These are phyloP conservation scores for Candida peoriensis DNA, from an alignment of 805 yeast species.

Conservation along the genomic window DNA sequence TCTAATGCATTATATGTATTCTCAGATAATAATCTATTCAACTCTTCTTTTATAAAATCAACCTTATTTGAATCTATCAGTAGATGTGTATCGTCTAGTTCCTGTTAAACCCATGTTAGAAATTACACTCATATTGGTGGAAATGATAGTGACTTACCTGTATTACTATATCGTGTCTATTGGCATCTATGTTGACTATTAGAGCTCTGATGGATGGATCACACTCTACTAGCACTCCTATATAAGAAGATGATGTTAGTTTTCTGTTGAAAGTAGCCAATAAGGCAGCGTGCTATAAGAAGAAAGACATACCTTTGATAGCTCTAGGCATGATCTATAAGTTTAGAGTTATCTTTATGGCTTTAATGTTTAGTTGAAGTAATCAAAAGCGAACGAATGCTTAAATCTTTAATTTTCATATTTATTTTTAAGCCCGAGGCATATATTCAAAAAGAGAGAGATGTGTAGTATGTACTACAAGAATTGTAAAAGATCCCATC, in stretches of 20 bases:
- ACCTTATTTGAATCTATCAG: constrained; percentile 76
- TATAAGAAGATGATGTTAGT: constrained; percentile 18
- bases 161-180: constrained; percentile 64
- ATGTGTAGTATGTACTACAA: no score
- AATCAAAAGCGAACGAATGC: no score
- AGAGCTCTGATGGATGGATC: constrained; percentile 93
- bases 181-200: constrained; percentile 75
- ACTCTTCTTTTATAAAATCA: constrained; percentile 68
- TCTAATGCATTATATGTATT: constrained; percentile 83
- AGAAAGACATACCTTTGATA: constrained; percentile 35
- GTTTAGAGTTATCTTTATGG: no score
- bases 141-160: constrained; percentile 29
- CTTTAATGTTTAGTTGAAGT: no score
- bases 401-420: no score
- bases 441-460: no score
- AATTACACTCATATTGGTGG: not conserved
- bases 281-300: not conserved
- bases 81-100: constrained; percentile 87
- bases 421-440: no score
- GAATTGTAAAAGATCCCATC: no score
- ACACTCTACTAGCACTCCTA: constrained; percentile 47
- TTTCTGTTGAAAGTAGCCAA: no score
- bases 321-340: constrained; percentile 54
- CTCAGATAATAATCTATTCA: constrained; percentile 69
- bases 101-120: constrained; percentile 46